Evolutionary conservation across 2,329 filamentous ascomycete genomes (phyloP).

Genomic region (Lecanosticta acicola): DNA sequence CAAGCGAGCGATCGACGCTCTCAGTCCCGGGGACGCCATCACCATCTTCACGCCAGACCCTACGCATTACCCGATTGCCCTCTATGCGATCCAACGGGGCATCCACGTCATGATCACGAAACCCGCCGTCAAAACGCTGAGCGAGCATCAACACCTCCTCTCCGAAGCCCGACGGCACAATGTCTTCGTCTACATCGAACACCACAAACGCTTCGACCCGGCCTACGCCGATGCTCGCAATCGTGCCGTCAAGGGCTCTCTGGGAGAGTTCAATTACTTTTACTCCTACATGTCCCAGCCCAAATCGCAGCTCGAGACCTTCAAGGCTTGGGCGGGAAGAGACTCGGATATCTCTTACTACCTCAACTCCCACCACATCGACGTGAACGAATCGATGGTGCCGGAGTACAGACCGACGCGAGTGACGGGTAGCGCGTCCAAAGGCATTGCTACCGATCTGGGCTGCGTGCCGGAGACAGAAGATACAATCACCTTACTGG

Average conservation of each 20-base stretch:
- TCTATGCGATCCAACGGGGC: conserved; percentile 82
- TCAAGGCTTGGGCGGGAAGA: conserved; percentile 87
- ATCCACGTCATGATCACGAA: conserved; percentile 93
- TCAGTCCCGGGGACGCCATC: conserved; percentile 77
- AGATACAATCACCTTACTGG: conserved; percentile 86
- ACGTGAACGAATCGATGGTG: conserved; percentile 90
- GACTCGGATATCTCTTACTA: conserved; percentile 96
- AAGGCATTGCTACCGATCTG: conserved; percentile 69
- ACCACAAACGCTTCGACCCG: conserved; percentile 94
- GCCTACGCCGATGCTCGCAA: conserved; percentile 83
- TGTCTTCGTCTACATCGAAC: conserved; percentile 89
- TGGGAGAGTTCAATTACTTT: conserved; percentile 98
- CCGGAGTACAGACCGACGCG: conserved; percentile 70
- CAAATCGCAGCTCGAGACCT: conserved; percentile 86
- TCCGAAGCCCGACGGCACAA: conserved; percentile 64
- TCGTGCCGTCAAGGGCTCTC: conserved; percentile 56
- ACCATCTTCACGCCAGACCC: conserved; percentile 95
- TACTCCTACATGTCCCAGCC: conserved; percentile 95
- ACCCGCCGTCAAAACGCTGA: conserved; percentile 79
- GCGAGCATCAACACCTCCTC: conserved; percentile 72
- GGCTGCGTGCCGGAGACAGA: conserved; percentile 79
- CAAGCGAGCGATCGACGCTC: conserved; percentile 79
- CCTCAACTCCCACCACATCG: conserved; percentile 89
- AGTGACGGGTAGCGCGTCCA: conserved; percentile 71
- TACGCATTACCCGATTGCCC: conserved; percentile 84